These are phyloP conservation scores for Tetrastigma voinierianum DNA, from an alignment of 164 flowering plant species.

Conservation along the genomic window DNA sequence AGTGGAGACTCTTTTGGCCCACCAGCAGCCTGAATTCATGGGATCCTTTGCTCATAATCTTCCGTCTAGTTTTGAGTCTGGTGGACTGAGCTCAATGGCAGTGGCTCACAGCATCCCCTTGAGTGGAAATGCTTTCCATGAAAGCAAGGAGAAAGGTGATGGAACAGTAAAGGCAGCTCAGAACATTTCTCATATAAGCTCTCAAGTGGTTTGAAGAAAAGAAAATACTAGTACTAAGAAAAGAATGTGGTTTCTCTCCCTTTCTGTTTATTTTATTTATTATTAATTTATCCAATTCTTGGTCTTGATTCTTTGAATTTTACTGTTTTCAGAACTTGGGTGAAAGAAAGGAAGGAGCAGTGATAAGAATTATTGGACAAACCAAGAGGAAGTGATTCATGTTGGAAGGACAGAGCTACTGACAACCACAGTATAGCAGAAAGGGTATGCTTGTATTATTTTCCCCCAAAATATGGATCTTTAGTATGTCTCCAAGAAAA, in stretches of 20 bases:
- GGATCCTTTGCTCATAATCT: conserved; percentile 3
- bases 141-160: conserved; percentile 14
- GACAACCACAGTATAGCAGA: conserved; percentile 38
- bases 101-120: neutral
- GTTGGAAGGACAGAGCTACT: conserved; percentile 39
- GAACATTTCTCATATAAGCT: conserved; percentile 9
- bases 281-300: neutral
- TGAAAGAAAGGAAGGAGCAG: conserved; percentile 11
- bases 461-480: too few species aligned
- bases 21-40: conserved; percentile 14
- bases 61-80: conserved; percentile 1
- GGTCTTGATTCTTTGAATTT: neutral
- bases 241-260: conserved; percentile 9
- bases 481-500: too few species aligned
- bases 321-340: conserved; percentile 10
- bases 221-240: neutral
- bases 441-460: conserved; percentile 19
- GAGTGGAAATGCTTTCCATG: neutral
- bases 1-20: conserved; percentile 7
- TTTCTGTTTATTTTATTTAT: neutral
- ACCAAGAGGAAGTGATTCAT: conserved; percentile 20
- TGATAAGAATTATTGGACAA: conserved; percentile 14
- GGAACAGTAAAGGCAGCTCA: conserved; percentile 9
- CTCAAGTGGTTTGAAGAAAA: conserved; percentile 5
- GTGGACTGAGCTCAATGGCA: neutral